phyloP scores from a whole-genome alignment of 2,329 filamentous ascomycete genomes.

The Aspergillaceae sp. region DNA sequence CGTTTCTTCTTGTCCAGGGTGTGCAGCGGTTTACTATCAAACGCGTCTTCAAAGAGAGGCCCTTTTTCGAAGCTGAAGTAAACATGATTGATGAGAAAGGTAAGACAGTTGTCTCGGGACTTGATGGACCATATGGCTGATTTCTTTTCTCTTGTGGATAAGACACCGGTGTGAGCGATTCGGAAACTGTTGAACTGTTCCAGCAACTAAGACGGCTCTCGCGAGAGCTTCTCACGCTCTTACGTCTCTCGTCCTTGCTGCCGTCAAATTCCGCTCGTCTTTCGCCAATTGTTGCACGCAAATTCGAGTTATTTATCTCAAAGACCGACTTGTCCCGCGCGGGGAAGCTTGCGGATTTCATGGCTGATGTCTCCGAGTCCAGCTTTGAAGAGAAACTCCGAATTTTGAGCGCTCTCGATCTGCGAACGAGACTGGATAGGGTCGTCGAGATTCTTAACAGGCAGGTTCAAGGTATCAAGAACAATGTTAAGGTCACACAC shows the following conservation, averaged over 20 bases:
- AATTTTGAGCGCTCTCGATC: constrained; percentile 69
- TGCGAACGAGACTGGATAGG: constrained; percentile 68
- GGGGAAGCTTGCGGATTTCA: constrained; percentile 84
- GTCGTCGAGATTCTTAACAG: constrained; percentile 77
- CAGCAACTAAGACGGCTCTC: constrained; percentile 73
- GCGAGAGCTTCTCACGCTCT: constrained; percentile 72
- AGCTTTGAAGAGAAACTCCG: constrained; percentile 86
- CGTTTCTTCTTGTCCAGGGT: constrained; percentile 80
- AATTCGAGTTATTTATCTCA: constrained; percentile 78
- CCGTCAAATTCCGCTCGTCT: constrained; percentile 60
- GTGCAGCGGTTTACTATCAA: constrained; percentile 67
- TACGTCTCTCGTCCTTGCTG: constrained; percentile 77
- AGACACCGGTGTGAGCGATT: constrained; percentile 45
- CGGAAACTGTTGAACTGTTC: constrained; percentile 63
- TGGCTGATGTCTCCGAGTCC: constrained; percentile 84
- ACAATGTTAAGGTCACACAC: constrained; percentile 75
- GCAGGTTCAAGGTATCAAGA: constrained; percentile 76
- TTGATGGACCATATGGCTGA: constrained; percentile 1
- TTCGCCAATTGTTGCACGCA: constrained; percentile 74
- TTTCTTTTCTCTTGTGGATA: constrained; percentile 2
- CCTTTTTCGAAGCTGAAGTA: constrained; percentile 79
- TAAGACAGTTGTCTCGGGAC: constrained; percentile 29
- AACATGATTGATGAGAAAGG: constrained; percentile 61
- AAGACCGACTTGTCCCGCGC: constrained; percentile 75
- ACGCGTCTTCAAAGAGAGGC: constrained; percentile 64